Percentiles rank a stretch among this genome's conserved stretches.
phyloP scores from a whole-genome alignment of 441 rosid genomes.

The Hypseocharis bilobata region DNA sequence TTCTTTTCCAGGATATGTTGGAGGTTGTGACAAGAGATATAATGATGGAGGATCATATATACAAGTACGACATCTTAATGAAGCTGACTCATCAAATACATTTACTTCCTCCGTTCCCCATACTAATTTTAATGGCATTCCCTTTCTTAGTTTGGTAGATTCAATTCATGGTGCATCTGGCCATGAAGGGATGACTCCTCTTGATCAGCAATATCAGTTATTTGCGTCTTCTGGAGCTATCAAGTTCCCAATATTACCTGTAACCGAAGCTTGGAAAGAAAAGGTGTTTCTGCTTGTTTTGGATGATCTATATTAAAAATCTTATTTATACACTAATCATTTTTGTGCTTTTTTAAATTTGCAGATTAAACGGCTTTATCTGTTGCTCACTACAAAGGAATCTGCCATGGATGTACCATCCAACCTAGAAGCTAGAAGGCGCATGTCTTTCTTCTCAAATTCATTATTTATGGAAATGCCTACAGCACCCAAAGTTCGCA shows the following conservation, averaged over 20 bases:
- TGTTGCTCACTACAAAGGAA: constrained; percentile 92
- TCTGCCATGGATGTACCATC: constrained; percentile 99
- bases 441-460: constrained; percentile 95
- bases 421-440: constrained; percentile 94
- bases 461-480: constrained; percentile 99
- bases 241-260: constrained; percentile 59
- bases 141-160: constrained; percentile 48
- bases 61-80: constrained; percentile 40
- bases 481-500: constrained; percentile 94
- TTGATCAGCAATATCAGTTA: constrained; percentile 59
- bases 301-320: not conserved
- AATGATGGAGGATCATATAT: constrained; percentile 63
- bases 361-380: constrained; percentile 79
- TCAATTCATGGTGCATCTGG: constrained; percentile 63
- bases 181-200: constrained; percentile 51
- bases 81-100: constrained; percentile 6
- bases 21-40: constrained; percentile 93
- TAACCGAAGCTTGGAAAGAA: constrained; percentile 92
- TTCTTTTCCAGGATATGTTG: constrained; percentile 95
- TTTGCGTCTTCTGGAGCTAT: constrained; percentile 94
- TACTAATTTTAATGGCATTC: constrained; percentile 18
- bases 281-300: constrained; percentile 40
- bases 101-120: not conserved
- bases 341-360: constrained; percentile 12
- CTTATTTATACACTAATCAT: constrained; percentile 5